Percentiles rank a stretch among this genome's conserved stretches.
Conservation (phyloP, 2,329 filamentous ascomycete genomes). For the Colletotrichum aenigma region DNA sequence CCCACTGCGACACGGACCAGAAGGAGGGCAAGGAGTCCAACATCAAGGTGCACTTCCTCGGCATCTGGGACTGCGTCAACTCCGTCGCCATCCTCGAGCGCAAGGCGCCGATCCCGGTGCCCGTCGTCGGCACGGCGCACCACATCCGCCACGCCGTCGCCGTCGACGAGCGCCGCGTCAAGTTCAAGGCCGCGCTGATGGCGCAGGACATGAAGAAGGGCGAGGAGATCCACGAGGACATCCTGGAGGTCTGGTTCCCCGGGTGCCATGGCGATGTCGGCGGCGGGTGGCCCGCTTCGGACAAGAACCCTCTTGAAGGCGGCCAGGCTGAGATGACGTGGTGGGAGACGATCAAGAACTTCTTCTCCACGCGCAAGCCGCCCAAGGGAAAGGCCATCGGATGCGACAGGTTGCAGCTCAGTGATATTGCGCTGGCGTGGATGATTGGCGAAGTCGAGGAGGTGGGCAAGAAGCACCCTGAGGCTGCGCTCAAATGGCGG, state of each 20-base stretch:
- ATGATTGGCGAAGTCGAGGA: constrained; percentile 55
- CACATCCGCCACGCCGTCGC: constrained; percentile 57
- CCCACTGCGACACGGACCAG: not conserved
- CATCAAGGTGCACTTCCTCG: constrained; percentile 58
- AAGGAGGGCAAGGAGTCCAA: constrained; percentile 29
- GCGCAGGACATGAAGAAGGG: constrained; percentile 39
- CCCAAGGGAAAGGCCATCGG: constrained; percentile 30
- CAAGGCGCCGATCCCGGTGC: constrained; percentile 40
- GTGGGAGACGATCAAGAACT: constrained; percentile 38
- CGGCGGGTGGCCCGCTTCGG: constrained; percentile 51
- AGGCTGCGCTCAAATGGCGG: constrained; percentile 39
- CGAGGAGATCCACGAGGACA: constrained; percentile 36
- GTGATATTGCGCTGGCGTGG: constrained; percentile 55
- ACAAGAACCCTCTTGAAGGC: constrained; percentile 25
- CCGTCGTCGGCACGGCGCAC: constrained; percentile 43
- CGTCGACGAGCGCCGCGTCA: constrained; percentile 57
- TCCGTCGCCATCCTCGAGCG: constrained; percentile 48
- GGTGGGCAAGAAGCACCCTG: constrained; percentile 33
- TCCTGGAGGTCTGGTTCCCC: constrained; percentile 59
- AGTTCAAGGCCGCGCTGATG: constrained; percentile 57
- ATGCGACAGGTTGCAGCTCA: constrained; percentile 45
- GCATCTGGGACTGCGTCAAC: constrained; percentile 60
- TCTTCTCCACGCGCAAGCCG: constrained; percentile 38
- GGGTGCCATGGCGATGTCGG: constrained; percentile 59
- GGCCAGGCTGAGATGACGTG: constrained; percentile 22